Evolutionary conservation across 192 early-diverging fungal genomes (phyloP).

Genomic region (Coemansia sp.): DNA sequence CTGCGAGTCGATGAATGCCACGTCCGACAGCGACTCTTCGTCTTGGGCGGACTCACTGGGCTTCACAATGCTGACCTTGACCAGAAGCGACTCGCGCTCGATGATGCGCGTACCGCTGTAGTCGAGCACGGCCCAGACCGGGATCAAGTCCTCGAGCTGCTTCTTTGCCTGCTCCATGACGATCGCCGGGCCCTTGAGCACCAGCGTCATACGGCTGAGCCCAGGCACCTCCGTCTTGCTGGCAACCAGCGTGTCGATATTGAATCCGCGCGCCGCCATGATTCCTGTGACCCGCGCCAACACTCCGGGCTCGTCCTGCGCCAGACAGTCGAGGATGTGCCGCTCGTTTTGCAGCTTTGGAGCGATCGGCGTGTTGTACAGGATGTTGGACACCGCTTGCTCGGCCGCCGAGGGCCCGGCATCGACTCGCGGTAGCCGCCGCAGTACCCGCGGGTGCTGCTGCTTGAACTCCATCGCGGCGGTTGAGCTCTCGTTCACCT

Average conservation of each 20-base stretch:
- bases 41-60: constrained; percentile 32
- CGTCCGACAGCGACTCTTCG: constrained; percentile 18
- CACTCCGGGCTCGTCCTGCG: constrained; percentile 89
- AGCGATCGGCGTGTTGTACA: constrained; percentile 92
- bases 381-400: constrained; percentile 95
- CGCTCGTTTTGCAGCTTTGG: constrained; percentile 62
- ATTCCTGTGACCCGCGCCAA: constrained; percentile 81
- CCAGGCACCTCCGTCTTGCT: constrained; percentile 94
- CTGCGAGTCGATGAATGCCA: constrained; percentile 59
- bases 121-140: constrained; percentile 97
- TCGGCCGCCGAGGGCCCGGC: constrained; percentile 72
- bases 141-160: constrained; percentile 96
- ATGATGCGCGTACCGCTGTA: constrained; percentile 88
- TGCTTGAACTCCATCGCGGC: constrained; percentile 57
- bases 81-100: constrained; percentile 90
- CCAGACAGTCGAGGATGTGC: constrained; percentile 95
- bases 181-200: constrained; percentile 81
- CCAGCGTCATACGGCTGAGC: constrained; percentile 93
- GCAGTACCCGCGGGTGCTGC: constrained; percentile 55
- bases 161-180: constrained; percentile 90
- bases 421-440: constrained; percentile 49
- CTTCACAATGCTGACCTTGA: constrained; percentile 86
- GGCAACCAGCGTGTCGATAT: constrained; percentile 97
- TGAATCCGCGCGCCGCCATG: constrained; percentile 93
- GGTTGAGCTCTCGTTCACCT: constrained; percentile 54